Evolutionary conservation across 345 rosid genomes (phyloP).

Genomic region (Erucastrum elatum): DNA sequence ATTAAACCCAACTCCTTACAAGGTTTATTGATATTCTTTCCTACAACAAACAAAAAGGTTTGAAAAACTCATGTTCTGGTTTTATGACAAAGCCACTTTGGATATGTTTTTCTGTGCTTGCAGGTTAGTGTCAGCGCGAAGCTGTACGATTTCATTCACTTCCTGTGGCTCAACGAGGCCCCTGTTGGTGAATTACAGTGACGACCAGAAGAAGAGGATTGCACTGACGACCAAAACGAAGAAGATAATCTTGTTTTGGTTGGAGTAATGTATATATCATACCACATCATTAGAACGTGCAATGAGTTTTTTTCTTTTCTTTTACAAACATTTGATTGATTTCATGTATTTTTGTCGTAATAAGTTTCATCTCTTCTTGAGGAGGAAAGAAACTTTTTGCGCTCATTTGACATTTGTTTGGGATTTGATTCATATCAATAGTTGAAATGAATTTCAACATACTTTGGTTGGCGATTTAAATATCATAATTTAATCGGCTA

Average conservation of each 20-base stretch:
- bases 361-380: conserved; percentile 16
- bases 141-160: conserved; percentile 90
- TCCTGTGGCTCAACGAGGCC: conserved; percentile 97
- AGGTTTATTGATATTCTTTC: conserved; percentile 47
- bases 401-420: neutral
- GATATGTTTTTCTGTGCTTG: neutral
- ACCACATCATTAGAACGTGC: conserved; percentile 31
- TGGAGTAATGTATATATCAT: conserved; percentile 30
- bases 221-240: conserved; percentile 37
- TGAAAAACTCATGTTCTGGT: neutral
- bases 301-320: neutral
- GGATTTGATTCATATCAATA: neutral
- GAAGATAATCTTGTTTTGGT: conserved; percentile 10
- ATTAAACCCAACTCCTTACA: conserved; percentile 93
- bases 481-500: neutral
- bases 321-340: conserved; percentile 5
- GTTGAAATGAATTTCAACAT: neutral
- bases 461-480: neutral
- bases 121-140: conserved; percentile 93
- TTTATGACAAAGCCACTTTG: neutral
- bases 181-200: conserved; percentile 90
- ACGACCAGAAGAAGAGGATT: conserved; percentile 39
- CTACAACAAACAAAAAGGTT: neutral
- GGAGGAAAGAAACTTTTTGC: conserved; percentile 16
- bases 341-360: neutral